These are phyloP conservation scores for Dendrobium huoshanense DNA, from an alignment of 106 monocot genomes.

Conservation along the genomic window DNA sequence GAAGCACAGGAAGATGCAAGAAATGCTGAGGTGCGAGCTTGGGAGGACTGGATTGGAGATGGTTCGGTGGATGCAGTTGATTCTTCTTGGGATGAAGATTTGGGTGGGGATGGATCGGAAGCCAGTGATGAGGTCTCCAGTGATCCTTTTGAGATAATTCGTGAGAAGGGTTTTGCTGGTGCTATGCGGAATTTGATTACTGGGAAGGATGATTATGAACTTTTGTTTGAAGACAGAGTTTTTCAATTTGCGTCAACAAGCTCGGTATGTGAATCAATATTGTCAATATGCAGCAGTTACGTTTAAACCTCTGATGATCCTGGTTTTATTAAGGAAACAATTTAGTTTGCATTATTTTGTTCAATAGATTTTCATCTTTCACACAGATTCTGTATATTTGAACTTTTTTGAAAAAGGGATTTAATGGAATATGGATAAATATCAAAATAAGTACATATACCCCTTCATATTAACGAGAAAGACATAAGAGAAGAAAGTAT, in stretches of 20 bases:
- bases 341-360: too few relatives aligned
- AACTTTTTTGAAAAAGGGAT: too few relatives aligned
- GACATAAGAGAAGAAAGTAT: too few relatives aligned
- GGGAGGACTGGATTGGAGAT: conserved; percentile 83
- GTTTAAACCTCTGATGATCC: background rate
- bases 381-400: too few relatives aligned
- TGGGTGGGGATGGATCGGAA: background rate
- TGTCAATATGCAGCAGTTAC: background rate
- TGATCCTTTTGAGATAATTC: conserved; percentile 23
- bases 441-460: too few relatives aligned
- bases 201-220: conserved; percentile 44
- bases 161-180: conserved; percentile 31
- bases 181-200: conserved; percentile 33
- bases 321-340: background rate
- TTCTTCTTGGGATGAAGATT: conserved; percentile 31
- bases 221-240: conserved; percentile 91
- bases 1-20: conserved; percentile 76
- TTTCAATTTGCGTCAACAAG: conserved; percentile 75
- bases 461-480: too few relatives aligned
- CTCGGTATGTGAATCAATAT: conserved; percentile 43
- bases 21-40: conserved; percentile 40
- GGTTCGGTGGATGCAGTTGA: background rate
- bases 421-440: too few relatives aligned
- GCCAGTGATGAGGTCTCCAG: background rate
- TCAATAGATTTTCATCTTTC: too few relatives aligned